phyloP scores from a whole-genome alignment of 2,329 filamentous ascomycete species.

The Lecanosticta acicola region DNA sequence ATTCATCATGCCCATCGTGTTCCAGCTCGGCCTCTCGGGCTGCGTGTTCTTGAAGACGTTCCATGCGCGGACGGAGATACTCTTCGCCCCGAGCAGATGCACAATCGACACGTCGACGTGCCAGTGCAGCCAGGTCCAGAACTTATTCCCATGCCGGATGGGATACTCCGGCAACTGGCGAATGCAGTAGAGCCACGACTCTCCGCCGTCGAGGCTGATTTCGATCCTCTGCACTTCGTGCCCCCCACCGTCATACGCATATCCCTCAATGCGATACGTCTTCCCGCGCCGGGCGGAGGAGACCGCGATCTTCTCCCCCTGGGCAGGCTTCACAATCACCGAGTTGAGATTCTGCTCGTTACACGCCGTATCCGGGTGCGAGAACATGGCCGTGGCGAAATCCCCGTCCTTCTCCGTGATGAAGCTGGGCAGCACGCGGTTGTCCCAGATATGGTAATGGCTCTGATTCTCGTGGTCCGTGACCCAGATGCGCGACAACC shows the following conservation, averaged over 20 bases:
- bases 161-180: conserved; percentile 46
- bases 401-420: conserved; percentile 46
- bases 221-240: conserved; percentile 48
- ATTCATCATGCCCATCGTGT: conserved; percentile 53
- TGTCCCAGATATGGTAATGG: conserved; percentile 48
- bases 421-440: conserved; percentile 45
- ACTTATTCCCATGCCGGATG: conserved; percentile 49
- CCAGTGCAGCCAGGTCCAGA: conserved; percentile 53
- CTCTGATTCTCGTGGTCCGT: conserved; percentile 38
- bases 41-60: conserved; percentile 50
- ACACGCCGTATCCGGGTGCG: conserved; percentile 45
- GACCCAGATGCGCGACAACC: conserved; percentile 39
- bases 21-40: conserved; percentile 44
- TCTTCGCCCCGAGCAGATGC: conserved; percentile 40
- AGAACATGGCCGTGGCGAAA: conserved; percentile 44
- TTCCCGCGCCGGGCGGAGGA: conserved; percentile 32
- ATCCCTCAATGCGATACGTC: conserved; percentile 44
- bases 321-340: conserved; percentile 43
- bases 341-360: conserved; percentile 49
- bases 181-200: conserved; percentile 47
- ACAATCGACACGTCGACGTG: conserved; percentile 45
- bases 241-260: conserved; percentile 48
- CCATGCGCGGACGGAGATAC: conserved; percentile 45
- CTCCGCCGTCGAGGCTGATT: conserved; percentile 43
- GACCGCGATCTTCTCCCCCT: conserved; percentile 42